Conservation (phyloP, 148 eudicot species). For the Oxyria digyna region DNA sequence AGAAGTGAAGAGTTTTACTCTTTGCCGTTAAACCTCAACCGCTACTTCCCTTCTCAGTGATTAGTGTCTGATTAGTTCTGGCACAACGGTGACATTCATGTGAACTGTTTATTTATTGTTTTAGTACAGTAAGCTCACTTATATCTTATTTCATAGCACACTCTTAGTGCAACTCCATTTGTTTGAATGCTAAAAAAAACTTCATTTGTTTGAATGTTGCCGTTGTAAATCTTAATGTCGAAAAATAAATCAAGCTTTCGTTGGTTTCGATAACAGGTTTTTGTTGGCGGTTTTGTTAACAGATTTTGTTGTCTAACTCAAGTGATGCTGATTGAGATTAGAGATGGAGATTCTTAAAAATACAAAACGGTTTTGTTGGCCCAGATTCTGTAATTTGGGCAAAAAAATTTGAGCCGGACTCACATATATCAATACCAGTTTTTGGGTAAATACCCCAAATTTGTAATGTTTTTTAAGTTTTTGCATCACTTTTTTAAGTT, state of each 20-base stretch:
- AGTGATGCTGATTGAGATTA: background rate
- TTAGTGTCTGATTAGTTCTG: background rate
- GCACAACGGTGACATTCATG: background rate
- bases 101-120: background rate
- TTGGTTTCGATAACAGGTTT: background rate
- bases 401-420: background rate
- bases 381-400: too few species aligned
- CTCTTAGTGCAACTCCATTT: background rate
- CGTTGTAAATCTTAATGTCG: background rate
- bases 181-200: background rate
- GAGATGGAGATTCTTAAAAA: background rate
- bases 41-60: conserved; percentile 83
- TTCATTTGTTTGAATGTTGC: background rate
- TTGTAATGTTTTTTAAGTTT: too few species aligned
- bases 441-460: too few species aligned
- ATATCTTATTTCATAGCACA: background rate
- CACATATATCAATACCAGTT: background rate
- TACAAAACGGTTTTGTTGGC: background rate
- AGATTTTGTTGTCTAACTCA: background rate
- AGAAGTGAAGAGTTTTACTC: conserved; percentile 93
- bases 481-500: too few species aligned
- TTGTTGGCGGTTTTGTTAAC: background rate
- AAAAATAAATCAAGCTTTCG: background rate
- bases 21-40: conserved; percentile 84
- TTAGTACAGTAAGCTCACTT: background rate